Evolutionary conservation across 129 eudicot genomes (phyloP).

Genomic region (Flaveria ramosissima): DNA sequence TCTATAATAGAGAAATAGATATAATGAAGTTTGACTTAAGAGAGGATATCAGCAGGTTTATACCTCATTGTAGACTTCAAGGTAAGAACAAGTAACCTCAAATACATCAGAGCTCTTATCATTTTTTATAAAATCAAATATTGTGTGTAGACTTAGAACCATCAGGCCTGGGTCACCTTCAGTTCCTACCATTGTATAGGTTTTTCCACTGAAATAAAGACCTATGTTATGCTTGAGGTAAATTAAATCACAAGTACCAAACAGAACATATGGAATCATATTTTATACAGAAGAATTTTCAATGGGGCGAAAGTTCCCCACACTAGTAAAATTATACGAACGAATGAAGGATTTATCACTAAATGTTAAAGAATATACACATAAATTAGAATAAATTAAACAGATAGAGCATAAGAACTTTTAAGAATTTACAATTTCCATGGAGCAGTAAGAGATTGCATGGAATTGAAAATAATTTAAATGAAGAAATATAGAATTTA

Average conservation of each 20-base stretch:
- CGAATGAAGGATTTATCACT: background rate
- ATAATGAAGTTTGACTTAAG: background rate
- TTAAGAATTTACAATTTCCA: background rate
- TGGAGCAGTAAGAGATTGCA: background rate
- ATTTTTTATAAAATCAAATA: conserved; percentile 63
- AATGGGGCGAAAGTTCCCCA: background rate
- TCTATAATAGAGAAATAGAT: conserved; percentile 11
- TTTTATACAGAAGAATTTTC: background rate
- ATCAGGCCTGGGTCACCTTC: conserved; percentile 85
- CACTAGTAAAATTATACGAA: background rate
- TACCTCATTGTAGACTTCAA: conserved; percentile 98
- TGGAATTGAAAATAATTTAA: background rate
- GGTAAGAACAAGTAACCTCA: conserved; percentile 89
- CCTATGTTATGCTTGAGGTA: conserved; percentile 22
- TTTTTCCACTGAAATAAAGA: conserved; percentile 70
- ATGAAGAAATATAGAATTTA: background rate
- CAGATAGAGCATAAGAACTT: background rate
- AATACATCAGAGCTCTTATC: conserved; percentile 63
- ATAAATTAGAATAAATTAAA: conserved; percentile 1
- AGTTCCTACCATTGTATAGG: conserved; percentile 97
- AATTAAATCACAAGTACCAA: conserved; percentile 1
- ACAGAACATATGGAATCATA: conserved; percentile 9
- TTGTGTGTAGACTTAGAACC: conserved; percentile 91
- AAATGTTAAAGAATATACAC: background rate
- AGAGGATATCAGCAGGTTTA: conserved; percentile 15